Evolutionary conservation across 108 stramenopile species (phyloP), one percentile per base, ranked within the genome.

Genomic region (Asterionellopsis glacialis): DNA sequence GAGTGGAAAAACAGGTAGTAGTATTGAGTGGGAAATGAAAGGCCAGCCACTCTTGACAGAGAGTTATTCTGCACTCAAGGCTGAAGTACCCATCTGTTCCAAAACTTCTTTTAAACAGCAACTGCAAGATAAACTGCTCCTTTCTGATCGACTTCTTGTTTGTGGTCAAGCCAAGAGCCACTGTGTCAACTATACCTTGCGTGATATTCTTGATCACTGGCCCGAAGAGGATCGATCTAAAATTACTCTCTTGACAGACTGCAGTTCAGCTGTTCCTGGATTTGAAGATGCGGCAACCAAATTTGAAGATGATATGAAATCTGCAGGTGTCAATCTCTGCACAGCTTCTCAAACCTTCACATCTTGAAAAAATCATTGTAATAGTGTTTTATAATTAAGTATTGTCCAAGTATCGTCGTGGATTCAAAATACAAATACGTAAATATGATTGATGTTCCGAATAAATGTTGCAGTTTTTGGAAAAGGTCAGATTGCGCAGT

Each of bases 111-210:
- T 84, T 23, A 77, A 91, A 61, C 41, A 55, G 21, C 15, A 28
- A 0, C 67, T 94, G 57, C 28, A 77, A 49, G 78, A 72, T 18
- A 19, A 22, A 12, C 47, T 55, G 53, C 63, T 64, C 27, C 11
- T 25, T n/a, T 61, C 45, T 22, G 73, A 88, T 25, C 45, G 66
- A 42, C 71, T 98, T 13, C 24, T 95, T 6, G 69, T 97, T 9
- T 88, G 90, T 58, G 97, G 97, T 11, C 95, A 98, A 69, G 96
- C 97, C 13, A 73, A 85, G 71, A 91, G 88, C 55, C 97, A 97
- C 59, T 97, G 96, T 67, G 95, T 98, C 42, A 96, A 98, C 59
- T 94, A 90, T 64, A 87, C 87, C 2, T 47, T 85, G 0, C 59
- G 84, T 3, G 85, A 86, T 61, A 81, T 90, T 48, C 69, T 88